These are phyloP conservation scores for Ilyonectria destructans DNA, from an alignment of 2,329 filamentous ascomycete genomes.

Conservation along the genomic window DNA sequence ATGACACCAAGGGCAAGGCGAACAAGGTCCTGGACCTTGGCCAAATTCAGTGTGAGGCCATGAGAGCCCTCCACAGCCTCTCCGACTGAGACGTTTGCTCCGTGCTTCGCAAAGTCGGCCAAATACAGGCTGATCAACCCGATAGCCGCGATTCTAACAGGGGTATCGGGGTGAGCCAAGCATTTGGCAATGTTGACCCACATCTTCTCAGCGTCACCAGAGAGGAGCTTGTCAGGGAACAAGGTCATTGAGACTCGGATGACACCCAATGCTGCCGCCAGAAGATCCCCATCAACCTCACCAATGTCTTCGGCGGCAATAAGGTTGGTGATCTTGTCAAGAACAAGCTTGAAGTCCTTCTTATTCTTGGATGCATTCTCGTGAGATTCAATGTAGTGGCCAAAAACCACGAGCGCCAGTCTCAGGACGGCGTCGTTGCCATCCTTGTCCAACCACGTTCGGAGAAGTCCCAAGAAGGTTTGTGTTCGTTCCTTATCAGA, in stretches of 20 bases:
- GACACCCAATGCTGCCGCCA: slow-evolving; percentile 81
- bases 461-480: slow-evolving; percentile 80
- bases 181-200: slow-evolving; percentile 81
- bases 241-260: slow-evolving; percentile 78
- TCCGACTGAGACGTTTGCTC: slow-evolving; percentile 61
- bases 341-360: slow-evolving; percentile 78
- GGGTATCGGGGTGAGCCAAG: slow-evolving; percentile 80
- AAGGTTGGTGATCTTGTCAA: slow-evolving; percentile 68
- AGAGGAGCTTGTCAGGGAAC: slow-evolving; percentile 76
- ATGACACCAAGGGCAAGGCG: slow-evolving; percentile 69
- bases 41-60: slow-evolving; percentile 77
- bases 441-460: slow-evolving; percentile 83
- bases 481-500: slow-evolving; percentile 81
- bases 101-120: slow-evolving; percentile 80
- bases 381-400: slow-evolving; percentile 84
- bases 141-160: slow-evolving; percentile 84
- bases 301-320: slow-evolving; percentile 69
- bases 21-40: slow-evolving; percentile 75
- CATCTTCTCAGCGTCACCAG: slow-evolving; percentile 72
- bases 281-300: slow-evolving; percentile 77
- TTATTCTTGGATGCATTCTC: slow-evolving; percentile 72
- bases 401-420: slow-evolving; percentile 85
- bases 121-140: slow-evolving; percentile 85
- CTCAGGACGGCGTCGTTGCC: slow-evolving; percentile 80
- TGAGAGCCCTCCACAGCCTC: slow-evolving; percentile 79